Evolutionary conservation across 2,329 filamentous ascomycete species (phyloP).

Genomic region (Corynespora cassiicola): DNA sequence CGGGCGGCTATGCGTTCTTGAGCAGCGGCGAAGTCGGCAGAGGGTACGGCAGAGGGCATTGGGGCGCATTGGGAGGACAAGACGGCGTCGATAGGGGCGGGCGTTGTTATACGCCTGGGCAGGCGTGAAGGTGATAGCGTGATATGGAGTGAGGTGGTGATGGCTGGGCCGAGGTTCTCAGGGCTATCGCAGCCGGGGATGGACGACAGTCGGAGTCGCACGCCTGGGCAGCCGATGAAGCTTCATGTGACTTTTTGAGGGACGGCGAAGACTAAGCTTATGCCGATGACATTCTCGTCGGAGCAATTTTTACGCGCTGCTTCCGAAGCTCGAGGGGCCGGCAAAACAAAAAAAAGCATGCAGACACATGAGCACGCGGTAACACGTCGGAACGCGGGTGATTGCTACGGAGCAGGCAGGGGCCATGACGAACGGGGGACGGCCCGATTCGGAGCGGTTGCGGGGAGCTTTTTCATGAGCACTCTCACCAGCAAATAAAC

Average conservation of each 20-base stretch:
- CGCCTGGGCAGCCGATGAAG: too few species aligned
- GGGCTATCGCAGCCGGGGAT: constrained; percentile 6
- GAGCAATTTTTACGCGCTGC: neutral
- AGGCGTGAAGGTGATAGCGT: constrained; percentile 20
- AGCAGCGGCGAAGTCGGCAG: constrained; percentile 81
- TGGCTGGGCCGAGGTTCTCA: constrained; percentile 38
- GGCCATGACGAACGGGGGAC: constrained; percentile 13
- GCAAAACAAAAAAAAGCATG: too few species aligned
- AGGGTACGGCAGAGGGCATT: constrained; percentile 56
- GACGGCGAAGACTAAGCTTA: too few species aligned
- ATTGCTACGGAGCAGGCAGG: constrained; percentile 16
- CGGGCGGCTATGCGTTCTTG: constrained; percentile 86
- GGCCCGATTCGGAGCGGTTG: constrained; percentile 24
- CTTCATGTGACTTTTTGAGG: too few species aligned
- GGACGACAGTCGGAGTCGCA: too few species aligned
- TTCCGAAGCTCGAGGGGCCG: too few species aligned
- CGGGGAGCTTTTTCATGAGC: constrained; percentile 26
- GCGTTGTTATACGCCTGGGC: constrained; percentile 3
- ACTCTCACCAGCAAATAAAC: too few species aligned
- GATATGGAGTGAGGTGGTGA: constrained; percentile 21
- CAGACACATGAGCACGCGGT: too few species aligned
- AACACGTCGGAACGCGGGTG: constrained; percentile 10
- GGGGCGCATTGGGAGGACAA: constrained; percentile 21
- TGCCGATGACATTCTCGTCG: too few species aligned
- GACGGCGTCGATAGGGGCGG: neutral